A percentile compares a stretch with the other conserved stretches of the same genome.
Conservation (phyloP, 2,329 filamentous ascomycete species). For the Blumeriella jaapii region DNA sequence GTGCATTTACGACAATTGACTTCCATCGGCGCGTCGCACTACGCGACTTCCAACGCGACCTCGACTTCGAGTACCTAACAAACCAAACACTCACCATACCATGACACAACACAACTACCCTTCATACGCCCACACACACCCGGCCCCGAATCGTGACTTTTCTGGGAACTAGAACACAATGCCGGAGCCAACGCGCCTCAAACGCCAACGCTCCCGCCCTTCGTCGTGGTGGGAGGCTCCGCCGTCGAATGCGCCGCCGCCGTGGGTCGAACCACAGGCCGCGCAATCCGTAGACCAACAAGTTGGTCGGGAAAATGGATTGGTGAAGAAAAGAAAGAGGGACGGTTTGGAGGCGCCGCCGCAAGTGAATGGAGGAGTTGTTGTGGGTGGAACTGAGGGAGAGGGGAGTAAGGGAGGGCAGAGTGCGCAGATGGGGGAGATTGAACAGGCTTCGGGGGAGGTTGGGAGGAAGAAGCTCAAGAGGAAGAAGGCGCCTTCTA, state of each 20-base stretch:
- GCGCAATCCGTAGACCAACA: background rate
- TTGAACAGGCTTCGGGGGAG: background rate
- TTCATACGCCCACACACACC: too few species aligned
- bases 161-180: too few species aligned
- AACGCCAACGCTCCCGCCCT: conserved; percentile 21
- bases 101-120: too few species aligned
- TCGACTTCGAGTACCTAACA: background rate
- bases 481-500: background rate
- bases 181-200: conserved; percentile 14
- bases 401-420: background rate
- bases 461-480: background rate
- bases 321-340: background rate
- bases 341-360: background rate
- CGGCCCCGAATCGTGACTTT: too few species aligned
- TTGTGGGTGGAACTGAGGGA: background rate
- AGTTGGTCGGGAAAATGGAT: background rate
- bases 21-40: background rate
- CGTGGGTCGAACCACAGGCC: background rate
- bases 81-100: too few species aligned
- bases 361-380: background rate
- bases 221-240: conserved; percentile 22
- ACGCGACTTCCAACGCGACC: background rate
- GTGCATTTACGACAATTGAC: background rate
- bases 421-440: background rate
- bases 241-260: conserved; percentile 7